Conservation (phyloP, 805 yeast species). For the Kazachstania taianensis region DNA sequence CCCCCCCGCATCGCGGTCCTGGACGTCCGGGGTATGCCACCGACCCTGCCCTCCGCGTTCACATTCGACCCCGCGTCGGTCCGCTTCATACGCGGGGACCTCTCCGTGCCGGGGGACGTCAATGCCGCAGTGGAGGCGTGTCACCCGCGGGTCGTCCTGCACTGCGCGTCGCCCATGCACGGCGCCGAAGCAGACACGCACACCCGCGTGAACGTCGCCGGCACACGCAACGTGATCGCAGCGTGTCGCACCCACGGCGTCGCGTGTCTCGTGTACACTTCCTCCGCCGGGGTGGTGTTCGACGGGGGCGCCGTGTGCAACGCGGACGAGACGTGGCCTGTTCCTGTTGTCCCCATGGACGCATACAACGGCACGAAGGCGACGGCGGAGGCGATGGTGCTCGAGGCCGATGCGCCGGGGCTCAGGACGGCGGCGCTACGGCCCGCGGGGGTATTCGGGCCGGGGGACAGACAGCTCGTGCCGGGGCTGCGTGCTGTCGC, state of each 20-base stretch:
- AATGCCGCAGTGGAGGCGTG: conserved; percentile 46
- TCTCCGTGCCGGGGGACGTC: conserved; percentile 67
- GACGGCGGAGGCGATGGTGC: conserved; percentile 72
- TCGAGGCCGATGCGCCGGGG: conserved; percentile 56
- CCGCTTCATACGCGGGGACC: conserved; percentile 66
- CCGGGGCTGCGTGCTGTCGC: conserved; percentile 87
- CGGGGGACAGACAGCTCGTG: conserved; percentile 93
- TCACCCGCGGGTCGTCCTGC: conserved; percentile 70
- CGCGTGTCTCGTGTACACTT: conserved; percentile 79
- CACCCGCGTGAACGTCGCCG: conserved; percentile 82
- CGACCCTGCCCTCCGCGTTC: conserved; percentile 56
- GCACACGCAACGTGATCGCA: conserved; percentile 65
- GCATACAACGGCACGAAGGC: conserved; percentile 95
- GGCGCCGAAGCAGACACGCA: conserved; percentile 76
- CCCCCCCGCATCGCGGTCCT: conserved; percentile 73
- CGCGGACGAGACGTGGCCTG: conserved; percentile 92
- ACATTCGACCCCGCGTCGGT: conserved; percentile 57
- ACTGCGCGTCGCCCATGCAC: conserved; percentile 94
- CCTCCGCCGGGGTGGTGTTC: conserved; percentile 95
- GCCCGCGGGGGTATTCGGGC: conserved; percentile 98
- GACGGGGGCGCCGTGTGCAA: conserved; percentile 88
- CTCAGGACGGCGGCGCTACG: conserved; percentile 78
- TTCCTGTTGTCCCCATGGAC: conserved; percentile 88
- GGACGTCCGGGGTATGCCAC: conserved; percentile 85
- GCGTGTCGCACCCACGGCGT: conserved; percentile 41